Base-by-base conservation (phyloP, 768 basidiomycete species). In the Calocybe cyanea region DNA sequence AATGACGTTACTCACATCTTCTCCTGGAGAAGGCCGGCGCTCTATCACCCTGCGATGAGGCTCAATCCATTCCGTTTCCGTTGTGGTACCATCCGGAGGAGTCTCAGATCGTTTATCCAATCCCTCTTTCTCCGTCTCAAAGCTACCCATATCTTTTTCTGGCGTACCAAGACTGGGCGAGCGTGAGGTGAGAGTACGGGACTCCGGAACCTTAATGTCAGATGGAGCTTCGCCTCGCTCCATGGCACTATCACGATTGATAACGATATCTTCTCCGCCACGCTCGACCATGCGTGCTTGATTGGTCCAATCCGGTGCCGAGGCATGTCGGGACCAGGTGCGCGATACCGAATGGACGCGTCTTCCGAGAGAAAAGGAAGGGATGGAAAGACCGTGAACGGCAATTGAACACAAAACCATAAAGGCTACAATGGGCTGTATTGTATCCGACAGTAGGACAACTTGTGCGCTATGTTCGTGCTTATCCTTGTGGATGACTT, bases 391-490 rank as follows among this genome's bases (percentile, higher is more conserved):
- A 2, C 92, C 94, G 57, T 92, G 90, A 14, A 88, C 80, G 14
- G 86, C 74, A 50, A 97, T 89, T 0, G 92, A 95, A 55, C 82
- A 84, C 7, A 99, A 75, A 3, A 99, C 96, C 81, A 98, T 83
- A 65, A 96, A 97, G 1, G 87, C 84, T 9, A 92, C 88, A 53
- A 99, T 90, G 0, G 96, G 96, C 61, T 94, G 88, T 45, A 98
- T 93, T 4, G 81, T 72, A 10, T 82, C 71, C 1, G 80, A 75
- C 13, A 99, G 72, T 11, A 85, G 63, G 44, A 86, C 77, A 7
- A 78, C 69, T 60, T 88, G 83, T 14, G 70, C 69, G 24, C 68
- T 66, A 0, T 83, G 77, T 4, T 78, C 71, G 24, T 66, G 46
- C 1, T 54, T 58, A 3, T 63, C 55, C 10, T 66, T 53, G 18